Evolutionary conservation across 352 stramenopile genomes (phyloP).

Genomic region (Peronospora destructor): DNA sequence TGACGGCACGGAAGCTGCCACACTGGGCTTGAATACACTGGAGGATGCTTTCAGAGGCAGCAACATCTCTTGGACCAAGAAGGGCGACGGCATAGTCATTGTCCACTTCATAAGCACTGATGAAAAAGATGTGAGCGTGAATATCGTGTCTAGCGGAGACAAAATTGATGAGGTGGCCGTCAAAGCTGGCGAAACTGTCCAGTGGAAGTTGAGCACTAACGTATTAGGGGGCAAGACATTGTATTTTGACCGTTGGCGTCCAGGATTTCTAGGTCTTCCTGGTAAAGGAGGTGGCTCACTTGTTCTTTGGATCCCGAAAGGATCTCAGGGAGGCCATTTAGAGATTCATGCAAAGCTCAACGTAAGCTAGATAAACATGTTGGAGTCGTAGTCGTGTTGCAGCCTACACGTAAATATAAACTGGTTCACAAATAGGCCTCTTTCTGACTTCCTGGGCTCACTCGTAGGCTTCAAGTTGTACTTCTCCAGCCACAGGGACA

Average conservation of each 20-base stretch:
- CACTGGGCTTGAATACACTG: slow-evolving; percentile 30
- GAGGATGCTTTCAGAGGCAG: slow-evolving; percentile 19
- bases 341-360: slow-evolving; percentile 46
- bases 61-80: slow-evolving; percentile 19
- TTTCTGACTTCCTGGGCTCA: too few relatives aligned
- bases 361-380: slow-evolving; percentile 24
- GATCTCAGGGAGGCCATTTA: slow-evolving; percentile 30
- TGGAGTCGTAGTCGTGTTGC: not conserved
- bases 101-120: slow-evolving; percentile 24
- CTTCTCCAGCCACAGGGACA: too few relatives aligned
- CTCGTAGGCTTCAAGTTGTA: too few relatives aligned
- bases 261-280: slow-evolving; percentile 21
- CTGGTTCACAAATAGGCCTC: not conserved
- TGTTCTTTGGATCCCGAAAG: slow-evolving; percentile 42
- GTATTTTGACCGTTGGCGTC: slow-evolving; percentile 24
- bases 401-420: not conserved
- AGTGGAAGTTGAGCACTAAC: slow-evolving; percentile 20
- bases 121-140: slow-evolving; percentile 21
- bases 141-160: slow-evolving; percentile 27
- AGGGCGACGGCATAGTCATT: slow-evolving; percentile 18
- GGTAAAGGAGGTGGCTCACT: slow-evolving; percentile 39
- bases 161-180: slow-evolving; percentile 19
- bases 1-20: slow-evolving; percentile 32
- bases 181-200: slow-evolving; percentile 9
- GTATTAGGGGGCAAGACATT: slow-evolving; percentile 26